Evolutionary conservation across 176 grass and related monocot species (phyloP).

Genomic region (Leersia perrieri): DNA sequence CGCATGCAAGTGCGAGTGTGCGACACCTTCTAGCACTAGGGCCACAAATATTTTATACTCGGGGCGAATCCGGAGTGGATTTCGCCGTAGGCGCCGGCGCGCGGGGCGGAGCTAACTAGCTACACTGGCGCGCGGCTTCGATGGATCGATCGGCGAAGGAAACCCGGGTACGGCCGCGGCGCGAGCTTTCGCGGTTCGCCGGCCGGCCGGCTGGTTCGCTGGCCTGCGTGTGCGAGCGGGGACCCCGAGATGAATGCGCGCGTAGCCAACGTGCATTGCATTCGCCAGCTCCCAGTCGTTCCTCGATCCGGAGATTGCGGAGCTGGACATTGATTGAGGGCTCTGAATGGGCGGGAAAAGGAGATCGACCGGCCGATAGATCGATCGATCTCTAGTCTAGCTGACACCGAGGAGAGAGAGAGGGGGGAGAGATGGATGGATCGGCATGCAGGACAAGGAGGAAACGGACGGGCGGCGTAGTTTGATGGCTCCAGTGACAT

Average conservation of each 20-base stretch:
- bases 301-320: not conserved
- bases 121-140: not conserved
- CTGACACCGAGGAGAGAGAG: too few species aligned
- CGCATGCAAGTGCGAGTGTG: too few species aligned
- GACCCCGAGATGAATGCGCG: not conserved
- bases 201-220: too few species aligned
- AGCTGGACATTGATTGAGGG: not conserved
- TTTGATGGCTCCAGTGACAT: constrained; percentile 5
- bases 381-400: too few species aligned
- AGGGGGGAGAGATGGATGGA: not conserved
- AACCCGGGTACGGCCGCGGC: constrained; percentile 43
- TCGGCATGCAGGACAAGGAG: not conserved
- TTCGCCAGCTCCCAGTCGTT: not conserved
- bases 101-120: not conserved
- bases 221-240: not conserved
- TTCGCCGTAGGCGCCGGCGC: too few species aligned
- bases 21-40: too few species aligned
- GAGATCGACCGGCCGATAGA: too few species aligned
- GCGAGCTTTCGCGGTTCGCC: not conserved
- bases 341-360: not conserved
- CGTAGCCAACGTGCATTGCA: not conserved
- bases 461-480: not conserved
- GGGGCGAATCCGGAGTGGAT: too few species aligned
- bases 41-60: too few species aligned
- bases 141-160: constrained; percentile 11